These are phyloP conservation scores for Cercospora citrullina DNA, from an alignment of 2,329 filamentous ascomycete species.

Conservation along the genomic window DNA sequence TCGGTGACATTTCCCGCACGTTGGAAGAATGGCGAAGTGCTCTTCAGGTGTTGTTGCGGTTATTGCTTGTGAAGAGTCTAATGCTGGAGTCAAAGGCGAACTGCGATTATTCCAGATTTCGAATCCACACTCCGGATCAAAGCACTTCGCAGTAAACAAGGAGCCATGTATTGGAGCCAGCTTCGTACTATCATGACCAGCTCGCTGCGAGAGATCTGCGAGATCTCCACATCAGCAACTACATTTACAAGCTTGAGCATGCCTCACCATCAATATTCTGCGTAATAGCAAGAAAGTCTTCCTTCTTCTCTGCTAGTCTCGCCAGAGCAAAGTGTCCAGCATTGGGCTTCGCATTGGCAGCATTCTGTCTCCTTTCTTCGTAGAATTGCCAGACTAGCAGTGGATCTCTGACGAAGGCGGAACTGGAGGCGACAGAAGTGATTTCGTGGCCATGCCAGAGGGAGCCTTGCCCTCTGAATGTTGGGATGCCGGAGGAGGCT, in stretches of 20 bases:
- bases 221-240: neutral
- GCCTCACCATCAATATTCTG: slow-evolving; percentile 15
- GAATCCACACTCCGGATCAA: neutral
- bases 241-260: accelerated
- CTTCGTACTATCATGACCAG: neutral
- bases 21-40: neutral
- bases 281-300: slow-evolving; percentile 8
- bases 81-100: neutral
- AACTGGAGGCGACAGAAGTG: neutral
- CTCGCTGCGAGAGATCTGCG: neutral
- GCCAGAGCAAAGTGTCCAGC: neutral
- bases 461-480: neutral
- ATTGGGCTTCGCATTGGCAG: neutral
- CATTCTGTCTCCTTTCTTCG: neutral
- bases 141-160: slow-evolving; percentile 2
- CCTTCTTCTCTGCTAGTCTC: slow-evolving; percentile 2
- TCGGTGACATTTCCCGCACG: neutral
- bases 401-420: neutral
- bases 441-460: neutral
- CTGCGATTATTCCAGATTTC: neutral
- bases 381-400: neutral
- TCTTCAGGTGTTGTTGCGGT: neutral
- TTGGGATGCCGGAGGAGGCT: neutral
- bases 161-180: slow-evolving; percentile 7
- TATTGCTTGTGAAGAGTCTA: neutral